phyloP scores from a whole-genome alignment of 2,329 filamentous ascomycete genomes.

The Aspergillus alliaceus region DNA sequence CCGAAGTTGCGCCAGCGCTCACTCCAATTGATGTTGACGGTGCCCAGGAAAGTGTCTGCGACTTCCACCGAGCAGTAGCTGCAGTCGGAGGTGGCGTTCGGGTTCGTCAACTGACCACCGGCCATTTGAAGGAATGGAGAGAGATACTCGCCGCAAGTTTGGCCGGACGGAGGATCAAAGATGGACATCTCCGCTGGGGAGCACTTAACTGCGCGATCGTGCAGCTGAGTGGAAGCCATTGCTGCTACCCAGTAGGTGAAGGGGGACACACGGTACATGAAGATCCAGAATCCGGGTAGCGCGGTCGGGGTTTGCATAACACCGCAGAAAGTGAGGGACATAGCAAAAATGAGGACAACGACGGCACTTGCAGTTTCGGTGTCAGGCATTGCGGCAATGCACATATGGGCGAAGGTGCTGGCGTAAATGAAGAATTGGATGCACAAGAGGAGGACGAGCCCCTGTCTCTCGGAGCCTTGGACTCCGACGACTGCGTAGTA shows the following conservation, averaged over 20 bases:
- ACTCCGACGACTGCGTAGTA: constrained; percentile 74
- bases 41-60: constrained; percentile 41
- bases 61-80: constrained; percentile 43
- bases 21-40: constrained; percentile 51
- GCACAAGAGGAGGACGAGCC: constrained; percentile 75
- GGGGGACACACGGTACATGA: constrained; percentile 63
- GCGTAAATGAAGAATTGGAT: constrained; percentile 76
- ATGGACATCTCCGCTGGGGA: constrained; percentile 66
- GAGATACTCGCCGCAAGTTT: constrained; percentile 64
- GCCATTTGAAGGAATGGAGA: constrained; percentile 46
- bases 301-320: constrained; percentile 65
- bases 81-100: constrained; percentile 52
- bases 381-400: constrained; percentile 73
- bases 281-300: constrained; percentile 69
- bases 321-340: constrained; percentile 75
- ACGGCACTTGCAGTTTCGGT: constrained; percentile 74
- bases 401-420: constrained; percentile 75
- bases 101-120: constrained; percentile 58
- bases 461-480: constrained; percentile 66
- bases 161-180: constrained; percentile 59
- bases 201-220: constrained; percentile 66
- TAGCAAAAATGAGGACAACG: constrained; percentile 73
- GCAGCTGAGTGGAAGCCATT: constrained; percentile 70
- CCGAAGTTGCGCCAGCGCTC: constrained; percentile 70
- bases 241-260: constrained; percentile 52